Percentiles rank a stretch among this genome's conserved stretches.
Evolutionary conservation across 2,329 filamentous ascomycete species (phyloP).

Genomic region (Apiospora malaysiana): DNA sequence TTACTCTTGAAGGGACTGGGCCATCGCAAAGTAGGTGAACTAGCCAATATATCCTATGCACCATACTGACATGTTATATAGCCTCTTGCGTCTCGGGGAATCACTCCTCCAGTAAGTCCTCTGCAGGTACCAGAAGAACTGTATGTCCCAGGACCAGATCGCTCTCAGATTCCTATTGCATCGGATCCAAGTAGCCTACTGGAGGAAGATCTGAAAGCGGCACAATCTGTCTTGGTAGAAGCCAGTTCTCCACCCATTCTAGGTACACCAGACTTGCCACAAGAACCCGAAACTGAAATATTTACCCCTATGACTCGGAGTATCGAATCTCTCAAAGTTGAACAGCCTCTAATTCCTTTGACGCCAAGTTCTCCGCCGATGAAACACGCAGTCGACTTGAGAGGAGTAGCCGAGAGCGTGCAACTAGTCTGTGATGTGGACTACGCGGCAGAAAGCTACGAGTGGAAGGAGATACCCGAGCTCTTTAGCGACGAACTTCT

Average conservation of each 20-base stretch:
- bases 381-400: constrained; percentile 23
- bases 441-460: background rate
- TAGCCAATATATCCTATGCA: constrained; percentile 24
- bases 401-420: constrained; percentile 25
- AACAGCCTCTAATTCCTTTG: constrained; percentile 34
- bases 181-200: constrained; percentile 37
- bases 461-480: constrained; percentile 12
- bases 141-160: constrained; percentile 33
- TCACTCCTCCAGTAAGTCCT: constrained; percentile 39
- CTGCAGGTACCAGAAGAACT: constrained; percentile 23
- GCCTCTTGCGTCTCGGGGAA: constrained; percentile 27
- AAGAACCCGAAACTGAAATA: constrained; percentile 24
- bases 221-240: constrained; percentile 30
- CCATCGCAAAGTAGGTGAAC: constrained; percentile 21
- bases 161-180: constrained; percentile 34
- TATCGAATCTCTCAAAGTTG: constrained; percentile 32
- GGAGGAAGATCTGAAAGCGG: constrained; percentile 33
- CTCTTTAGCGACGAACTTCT: constrained; percentile 28
- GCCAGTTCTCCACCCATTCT: constrained; percentile 19
- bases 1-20: background rate
- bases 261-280: constrained; percentile 24
- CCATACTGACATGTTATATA: constrained; percentile 21
- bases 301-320: constrained; percentile 23
- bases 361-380: constrained; percentile 21
- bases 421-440: constrained; percentile 28